Evolutionary conservation across 257 asterid species (phyloP).

Genomic region (Thymus mandschuricus): DNA sequence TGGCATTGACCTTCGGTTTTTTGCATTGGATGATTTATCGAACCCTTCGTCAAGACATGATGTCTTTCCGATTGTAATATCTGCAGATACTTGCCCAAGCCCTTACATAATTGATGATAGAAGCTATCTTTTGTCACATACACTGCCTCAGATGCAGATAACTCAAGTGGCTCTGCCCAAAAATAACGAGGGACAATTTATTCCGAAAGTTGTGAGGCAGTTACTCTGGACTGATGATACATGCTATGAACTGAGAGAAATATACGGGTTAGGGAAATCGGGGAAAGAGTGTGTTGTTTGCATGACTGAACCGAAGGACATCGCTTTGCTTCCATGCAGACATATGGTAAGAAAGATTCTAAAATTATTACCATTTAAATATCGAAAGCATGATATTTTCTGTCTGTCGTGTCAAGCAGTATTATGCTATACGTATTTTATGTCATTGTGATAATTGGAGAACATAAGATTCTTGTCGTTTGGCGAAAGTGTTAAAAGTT

Average conservation of each 20-base stretch:
- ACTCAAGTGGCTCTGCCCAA: constrained; percentile 58
- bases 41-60: constrained; percentile 47
- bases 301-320: constrained; percentile 75
- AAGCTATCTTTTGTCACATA: constrained; percentile 37
- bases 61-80: constrained; percentile 64
- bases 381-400: not conserved
- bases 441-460: not conserved
- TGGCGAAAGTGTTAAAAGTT: not conserved
- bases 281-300: constrained; percentile 81
- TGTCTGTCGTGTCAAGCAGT: not conserved
- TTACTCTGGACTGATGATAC: constrained; percentile 60
- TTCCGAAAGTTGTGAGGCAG: constrained; percentile 59
- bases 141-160: constrained; percentile 60
- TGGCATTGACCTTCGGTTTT: constrained; percentile 64
- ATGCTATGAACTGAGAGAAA: constrained; percentile 72
- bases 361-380: not conserved
- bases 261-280: constrained; percentile 71
- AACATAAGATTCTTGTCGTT: not conserved
- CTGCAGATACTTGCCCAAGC: constrained; percentile 58
- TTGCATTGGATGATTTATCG: constrained; percentile 49
- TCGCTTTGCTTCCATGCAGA: constrained; percentile 76
- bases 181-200: constrained; percentile 47
- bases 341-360: constrained; percentile 58
- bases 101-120: constrained; percentile 40
- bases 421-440: not conserved